Conservation (phyloP, 2,329 filamentous ascomycete species). For the Phyllosticta ampelicida region DNA sequence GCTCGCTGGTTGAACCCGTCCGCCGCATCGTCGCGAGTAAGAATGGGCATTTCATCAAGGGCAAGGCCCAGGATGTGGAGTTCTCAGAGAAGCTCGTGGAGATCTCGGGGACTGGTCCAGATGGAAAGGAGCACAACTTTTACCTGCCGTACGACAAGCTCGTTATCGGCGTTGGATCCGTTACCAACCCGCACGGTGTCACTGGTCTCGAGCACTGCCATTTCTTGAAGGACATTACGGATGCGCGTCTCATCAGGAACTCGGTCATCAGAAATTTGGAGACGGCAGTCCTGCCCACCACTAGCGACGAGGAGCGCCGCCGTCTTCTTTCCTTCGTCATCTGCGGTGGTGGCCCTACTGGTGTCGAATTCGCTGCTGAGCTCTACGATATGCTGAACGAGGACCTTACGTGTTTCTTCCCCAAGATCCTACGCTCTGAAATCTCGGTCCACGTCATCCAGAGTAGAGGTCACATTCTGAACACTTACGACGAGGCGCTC, state of each 20-base stretch:
- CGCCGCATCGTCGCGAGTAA: conserved; percentile 69
- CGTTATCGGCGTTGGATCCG: conserved; percentile 81
- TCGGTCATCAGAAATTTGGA: conserved; percentile 83
- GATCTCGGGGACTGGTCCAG: conserved; percentile 59
- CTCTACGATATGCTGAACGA: conserved; percentile 95
- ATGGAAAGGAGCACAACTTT: conserved; percentile 67
- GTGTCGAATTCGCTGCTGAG: conserved; percentile 95
- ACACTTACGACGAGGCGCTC: conserved; percentile 93
- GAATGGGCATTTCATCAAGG: conserved; percentile 81
- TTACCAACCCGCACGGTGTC: conserved; percentile 90
- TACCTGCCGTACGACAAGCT: conserved; percentile 98
- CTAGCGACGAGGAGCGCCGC: conserved; percentile 73
- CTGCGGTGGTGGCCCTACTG: conserved; percentile 88
- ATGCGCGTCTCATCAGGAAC: conserved; percentile 83
- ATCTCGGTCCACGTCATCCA: conserved; percentile 97
- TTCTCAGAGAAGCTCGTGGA: conserved; percentile 89
- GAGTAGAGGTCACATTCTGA: conserved; percentile 86
- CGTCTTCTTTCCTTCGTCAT: conserved; percentile 91
- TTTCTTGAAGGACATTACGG: conserved; percentile 90
- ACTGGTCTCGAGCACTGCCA: conserved; percentile 88
- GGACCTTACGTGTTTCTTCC: conserved; percentile 74
- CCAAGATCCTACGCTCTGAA: conserved; percentile 84
- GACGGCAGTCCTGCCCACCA: conserved; percentile 84
- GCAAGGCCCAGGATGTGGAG: conserved; percentile 76
- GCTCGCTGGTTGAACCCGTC: conserved; percentile 87